These are phyloP conservation scores for Bryoglossum gracile DNA, from an alignment of 495 filamentous ascomycete species.

Conservation along the genomic window DNA sequence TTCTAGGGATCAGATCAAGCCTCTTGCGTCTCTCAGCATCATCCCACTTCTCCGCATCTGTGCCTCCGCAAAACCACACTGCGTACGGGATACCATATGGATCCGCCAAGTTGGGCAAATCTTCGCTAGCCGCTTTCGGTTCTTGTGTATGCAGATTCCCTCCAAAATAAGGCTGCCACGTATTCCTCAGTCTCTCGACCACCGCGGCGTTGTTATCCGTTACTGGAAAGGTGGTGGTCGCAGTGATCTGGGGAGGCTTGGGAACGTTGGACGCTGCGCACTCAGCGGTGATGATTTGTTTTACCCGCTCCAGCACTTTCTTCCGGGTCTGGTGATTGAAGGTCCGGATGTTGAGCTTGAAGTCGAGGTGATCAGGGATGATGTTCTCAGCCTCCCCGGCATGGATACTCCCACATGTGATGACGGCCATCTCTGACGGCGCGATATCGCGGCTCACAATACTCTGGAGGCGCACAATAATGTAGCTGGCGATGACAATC, in stretches of 20 bases:
- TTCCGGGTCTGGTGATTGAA: conserved; percentile 31
- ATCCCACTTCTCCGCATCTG: conserved; percentile 24
- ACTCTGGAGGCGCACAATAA: conserved; percentile 48
- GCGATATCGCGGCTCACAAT: conserved; percentile 47
- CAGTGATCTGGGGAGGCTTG: conserved; percentile 32
- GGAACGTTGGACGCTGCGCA: conserved; percentile 35
- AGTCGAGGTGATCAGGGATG: conserved; percentile 38
- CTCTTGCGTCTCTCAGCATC: conserved; percentile 32
- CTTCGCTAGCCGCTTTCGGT: conserved; percentile 48
- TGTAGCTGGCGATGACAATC: conserved; percentile 42
- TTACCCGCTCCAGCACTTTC: conserved; percentile 35
- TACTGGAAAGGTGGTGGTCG: conserved; percentile 34
- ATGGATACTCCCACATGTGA: conserved; percentile 47
- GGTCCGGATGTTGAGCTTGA: conserved; percentile 44
- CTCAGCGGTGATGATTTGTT: conserved; percentile 48
- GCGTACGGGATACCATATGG: conserved; percentile 38
- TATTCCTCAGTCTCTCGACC: conserved; percentile 31
- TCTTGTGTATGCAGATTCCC: conserved; percentile 14
- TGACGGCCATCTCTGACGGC: conserved; percentile 44
- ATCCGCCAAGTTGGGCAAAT: conserved; percentile 48
- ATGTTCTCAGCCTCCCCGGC: conserved; percentile 46
- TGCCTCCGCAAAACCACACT: conserved; percentile 51
- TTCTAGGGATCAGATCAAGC: conserved; percentile 37
- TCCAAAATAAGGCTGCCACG: conserved; percentile 29
- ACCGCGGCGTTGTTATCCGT: conserved; percentile 45